Base-by-base conservation (phyloP, 768 basidiomycete genomes). In the Fibroporia radiculosa region DNA sequence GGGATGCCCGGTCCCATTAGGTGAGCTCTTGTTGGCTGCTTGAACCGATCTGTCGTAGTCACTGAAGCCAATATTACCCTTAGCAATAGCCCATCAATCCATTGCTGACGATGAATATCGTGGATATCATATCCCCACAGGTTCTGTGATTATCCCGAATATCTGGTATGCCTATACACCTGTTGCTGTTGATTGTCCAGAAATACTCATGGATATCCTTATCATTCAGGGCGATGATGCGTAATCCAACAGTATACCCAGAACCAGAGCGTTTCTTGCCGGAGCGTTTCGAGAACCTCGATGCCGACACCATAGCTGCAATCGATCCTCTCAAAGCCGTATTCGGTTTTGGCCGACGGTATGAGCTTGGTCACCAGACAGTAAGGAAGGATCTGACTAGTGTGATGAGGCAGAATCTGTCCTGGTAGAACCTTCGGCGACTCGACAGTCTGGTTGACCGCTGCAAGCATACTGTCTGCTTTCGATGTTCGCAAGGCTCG, bases 391-490 rank as follows among this genome's bases (percentile, higher is more conserved):
- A 35, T n/a, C 6, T 35, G 20, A 7, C 34, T 35, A 7, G 34
- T 8, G 8, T 35, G 7, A 10, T 35, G 14, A 8, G 10, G 8
- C 7, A 75, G 74, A 45, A 65, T 71, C 43, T 81, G 79, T 49
- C 75, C 78, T 5, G 77, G 79, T 10, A 63, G 71, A 26, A 64
- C 73, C 50, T 69, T 80, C 40, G 78, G 73, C 2, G 72, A 77
- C 40, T 51, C 62, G 3, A 68, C 61, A 42, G 56, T 73, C 24
- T 80, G 70, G 71, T 54, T 69, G 37, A 67, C 72, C 36, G 65
- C 66, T n/a, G 67, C 73, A 0, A 64, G 59, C 44, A 61, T 78
- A 12, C 52, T 74, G 29, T 65, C 74, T 13, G 59, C 70, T 8
- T 66, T 78, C 53, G 62, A 73, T 48, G 66, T 80, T 24, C 56